These are phyloP conservation scores for Aspergillus sp. DNA, from an alignment of 2,329 filamentous ascomycete species.

Conservation along the genomic window DNA sequence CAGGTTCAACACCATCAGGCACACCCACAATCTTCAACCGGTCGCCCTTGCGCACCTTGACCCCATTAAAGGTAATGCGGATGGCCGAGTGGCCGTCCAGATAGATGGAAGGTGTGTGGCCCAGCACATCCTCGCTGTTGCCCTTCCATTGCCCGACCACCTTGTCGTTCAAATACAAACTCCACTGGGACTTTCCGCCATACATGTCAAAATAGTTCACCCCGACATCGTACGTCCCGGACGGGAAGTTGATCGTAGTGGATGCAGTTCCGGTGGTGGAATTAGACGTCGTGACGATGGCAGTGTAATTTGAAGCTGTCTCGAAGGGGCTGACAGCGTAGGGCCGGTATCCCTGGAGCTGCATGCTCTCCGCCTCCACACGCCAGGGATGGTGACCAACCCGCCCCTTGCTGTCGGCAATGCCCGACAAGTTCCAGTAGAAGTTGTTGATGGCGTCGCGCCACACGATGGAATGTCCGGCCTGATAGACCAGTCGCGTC, in stretches of 20 bases:
- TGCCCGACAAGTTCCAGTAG: constrained; percentile 61
- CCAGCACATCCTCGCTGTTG: constrained; percentile 59
- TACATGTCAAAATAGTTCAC: constrained; percentile 67
- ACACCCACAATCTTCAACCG: constrained; percentile 55
- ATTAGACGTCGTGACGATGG: constrained; percentile 58
- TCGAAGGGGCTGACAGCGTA: constrained; percentile 59
- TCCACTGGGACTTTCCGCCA: constrained; percentile 57
- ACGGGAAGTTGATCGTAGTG: constrained; percentile 47
- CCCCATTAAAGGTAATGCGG: constrained; percentile 57
- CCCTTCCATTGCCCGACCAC: constrained; percentile 60
- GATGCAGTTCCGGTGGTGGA: constrained; percentile 51
- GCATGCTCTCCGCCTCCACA: constrained; percentile 69
- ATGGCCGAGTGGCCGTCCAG: constrained; percentile 66
- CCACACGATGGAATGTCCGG: constrained; percentile 70
- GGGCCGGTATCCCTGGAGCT: constrained; percentile 56
- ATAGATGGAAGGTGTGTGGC: constrained; percentile 57
- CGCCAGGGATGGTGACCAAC: constrained; percentile 63
- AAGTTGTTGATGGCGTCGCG: constrained; percentile 65
- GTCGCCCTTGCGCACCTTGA: constrained; percentile 53
- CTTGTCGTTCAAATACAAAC: constrained; percentile 54
- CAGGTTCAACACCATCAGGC: constrained; percentile 61
- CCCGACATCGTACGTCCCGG: constrained; percentile 61
- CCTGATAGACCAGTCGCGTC: constrained; percentile 63
- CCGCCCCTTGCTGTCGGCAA: constrained; percentile 56
- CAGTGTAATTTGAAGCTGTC: constrained; percentile 55